Conservation (phyloP, 176 grass and related monocot genomes). For the Aegilops sharonensis region DNA sequence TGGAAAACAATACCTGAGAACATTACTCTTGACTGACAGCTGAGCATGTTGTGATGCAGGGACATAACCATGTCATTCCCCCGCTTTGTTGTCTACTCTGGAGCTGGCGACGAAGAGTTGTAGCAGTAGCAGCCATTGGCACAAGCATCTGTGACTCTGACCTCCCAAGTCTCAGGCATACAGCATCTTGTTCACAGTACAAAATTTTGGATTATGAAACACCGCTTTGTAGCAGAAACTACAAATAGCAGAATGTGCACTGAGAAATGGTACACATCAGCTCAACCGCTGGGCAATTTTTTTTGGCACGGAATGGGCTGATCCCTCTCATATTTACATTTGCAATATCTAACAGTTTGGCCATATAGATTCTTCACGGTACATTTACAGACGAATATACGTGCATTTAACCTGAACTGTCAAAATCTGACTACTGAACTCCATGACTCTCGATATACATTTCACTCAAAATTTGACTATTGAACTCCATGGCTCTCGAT, state of each 20-base stretch:
- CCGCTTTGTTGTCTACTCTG: slow-evolving; percentile 61
- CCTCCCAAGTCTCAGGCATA: neutral
- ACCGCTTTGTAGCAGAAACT: neutral
- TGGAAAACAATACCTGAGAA: neutral
- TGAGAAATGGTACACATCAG: neutral
- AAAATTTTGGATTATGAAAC: slow-evolving; percentile 1
- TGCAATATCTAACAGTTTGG: neutral
- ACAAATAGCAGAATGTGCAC: neutral
- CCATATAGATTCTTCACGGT: slow-evolving; percentile 6
- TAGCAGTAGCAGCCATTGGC: slow-evolving; percentile 47
- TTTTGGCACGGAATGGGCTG: neutral
- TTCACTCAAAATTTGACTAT: neutral
- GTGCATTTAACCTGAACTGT: slow-evolving; percentile 11
- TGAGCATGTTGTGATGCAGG: slow-evolving; percentile 29
- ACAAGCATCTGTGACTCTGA: neutral
- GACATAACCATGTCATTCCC: slow-evolving; percentile 75
- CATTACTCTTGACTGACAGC: neutral
- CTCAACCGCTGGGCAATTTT: neutral
- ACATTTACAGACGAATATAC: neutral
- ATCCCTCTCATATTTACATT: neutral
- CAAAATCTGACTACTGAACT: neutral
- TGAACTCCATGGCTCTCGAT: neutral
- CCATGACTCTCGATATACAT: slow-evolving; percentile 6
- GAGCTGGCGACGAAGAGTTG: slow-evolving; percentile 51
- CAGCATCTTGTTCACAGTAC: neutral